Evolutionary conservation across 2,329 filamentous ascomycete genomes (phyloP).

Genomic region (Fonsecaea monophora): DNA sequence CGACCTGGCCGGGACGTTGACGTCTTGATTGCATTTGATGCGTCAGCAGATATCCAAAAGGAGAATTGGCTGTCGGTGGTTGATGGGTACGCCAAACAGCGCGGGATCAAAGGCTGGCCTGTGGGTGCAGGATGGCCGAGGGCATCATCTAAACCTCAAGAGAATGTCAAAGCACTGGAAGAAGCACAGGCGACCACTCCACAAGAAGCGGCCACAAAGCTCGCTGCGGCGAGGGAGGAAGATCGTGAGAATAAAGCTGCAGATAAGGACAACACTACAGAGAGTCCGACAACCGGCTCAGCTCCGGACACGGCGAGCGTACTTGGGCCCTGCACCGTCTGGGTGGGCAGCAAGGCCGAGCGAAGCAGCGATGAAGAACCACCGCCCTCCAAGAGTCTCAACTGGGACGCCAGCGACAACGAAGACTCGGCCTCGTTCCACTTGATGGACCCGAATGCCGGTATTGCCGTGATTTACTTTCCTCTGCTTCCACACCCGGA

Average conservation of each 20-base stretch:
- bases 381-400: slow-evolving; percentile 59
- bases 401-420: slow-evolving; percentile 60
- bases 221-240: slow-evolving; percentile 63
- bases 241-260: slow-evolving; percentile 41
- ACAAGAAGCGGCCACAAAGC: slow-evolving; percentile 67
- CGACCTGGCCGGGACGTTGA: slow-evolving; percentile 88
- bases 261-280: slow-evolving; percentile 43
- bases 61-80: slow-evolving; percentile 97
- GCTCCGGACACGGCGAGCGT: slow-evolving; percentile 49
- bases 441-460: slow-evolving; percentile 77
- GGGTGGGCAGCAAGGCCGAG: slow-evolving; percentile 86
- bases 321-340: slow-evolving; percentile 90
- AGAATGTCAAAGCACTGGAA: slow-evolving; percentile 70
- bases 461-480: slow-evolving; percentile 88
- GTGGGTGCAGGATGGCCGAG: slow-evolving; percentile 93
- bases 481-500: slow-evolving; percentile 81
- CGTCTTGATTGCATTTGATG: slow-evolving; percentile 90
- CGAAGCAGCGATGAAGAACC: slow-evolving; percentile 63
- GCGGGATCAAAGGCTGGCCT: slow-evolving; percentile 93
- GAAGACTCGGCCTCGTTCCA: slow-evolving; percentile 56
- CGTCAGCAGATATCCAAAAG: slow-evolving; percentile 87
- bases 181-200: slow-evolving; percentile 68
- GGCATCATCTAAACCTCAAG: slow-evolving; percentile 61
- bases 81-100: slow-evolving; percentile 89
- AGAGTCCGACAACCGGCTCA: slow-evolving; percentile 54